These are phyloP conservation scores for Termitomyces bulborhizus DNA, from an alignment of 768 basidiomycete genomes.

Conservation along the genomic window DNA sequence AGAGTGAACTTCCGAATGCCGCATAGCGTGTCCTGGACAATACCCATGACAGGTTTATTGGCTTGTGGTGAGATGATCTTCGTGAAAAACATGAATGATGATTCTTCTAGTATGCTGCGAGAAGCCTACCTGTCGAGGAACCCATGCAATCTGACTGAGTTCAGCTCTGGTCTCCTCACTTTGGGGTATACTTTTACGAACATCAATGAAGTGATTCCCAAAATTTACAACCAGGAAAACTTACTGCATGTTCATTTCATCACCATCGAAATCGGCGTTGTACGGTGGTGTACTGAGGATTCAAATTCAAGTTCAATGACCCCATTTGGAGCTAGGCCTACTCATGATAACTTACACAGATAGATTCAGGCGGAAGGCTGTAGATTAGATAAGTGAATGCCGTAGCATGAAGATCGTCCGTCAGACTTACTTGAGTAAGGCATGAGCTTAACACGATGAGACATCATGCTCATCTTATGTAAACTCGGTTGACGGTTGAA, in stretches of 20 bases:
- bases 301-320: slow-evolving; percentile 21
- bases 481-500: slow-evolving; percentile 98
- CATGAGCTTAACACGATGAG: slow-evolving; percentile 95
- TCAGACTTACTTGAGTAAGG: slow-evolving; percentile 85
- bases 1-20: slow-evolving; percentile 97
- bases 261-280: slow-evolving; percentile 99
- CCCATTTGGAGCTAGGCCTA: slow-evolving; percentile 13
- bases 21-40: slow-evolving; percentile 97
- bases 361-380: slow-evolving; percentile 95
- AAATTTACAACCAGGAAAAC: slow-evolving; percentile 25
- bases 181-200: slow-evolving; percentile 74
- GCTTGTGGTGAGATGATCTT: slow-evolving; percentile 99
- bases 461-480: slow-evolving; percentile 99
- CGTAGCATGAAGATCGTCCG: not conserved
- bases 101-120: not conserved
- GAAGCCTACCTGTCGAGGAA: slow-evolving; percentile 77
- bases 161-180: slow-evolving; percentile 98
- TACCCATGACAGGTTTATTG: slow-evolving; percentile 99
- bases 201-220: not conserved
- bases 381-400: slow-evolving; percentile 5
- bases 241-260: slow-evolving; percentile 99
- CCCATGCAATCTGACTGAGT: slow-evolving; percentile 98
- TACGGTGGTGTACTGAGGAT: slow-evolving; percentile 82
- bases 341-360: slow-evolving; percentile 71
- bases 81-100: slow-evolving; percentile 1